Evolutionary conservation across 192 early-diverging fungal genomes (phyloP), one percentile per base, ranked within the genome.

Genomic region (Anaeromyces robustus): DNA sequence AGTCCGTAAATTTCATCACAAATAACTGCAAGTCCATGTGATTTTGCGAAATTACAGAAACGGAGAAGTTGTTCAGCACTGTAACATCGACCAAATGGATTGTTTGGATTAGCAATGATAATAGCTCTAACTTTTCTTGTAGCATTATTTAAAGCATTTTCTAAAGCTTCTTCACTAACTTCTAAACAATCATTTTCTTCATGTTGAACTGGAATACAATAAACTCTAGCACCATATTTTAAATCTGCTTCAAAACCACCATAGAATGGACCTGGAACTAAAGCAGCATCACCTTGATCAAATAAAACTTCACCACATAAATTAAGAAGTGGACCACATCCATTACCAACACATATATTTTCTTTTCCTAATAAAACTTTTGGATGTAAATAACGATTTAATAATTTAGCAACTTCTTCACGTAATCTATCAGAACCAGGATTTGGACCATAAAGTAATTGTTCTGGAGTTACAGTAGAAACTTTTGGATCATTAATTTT

Each of bases 1-100:
- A 93, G 84, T 17, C 89, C 93, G 82, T 96, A 96, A 41, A 96
- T 92, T 81, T 96, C 95, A 83, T 96, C 95, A 83, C 91, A 85
- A 14, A 95, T 81, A 28, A 91, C 87, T 59, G 92, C 92, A 13
- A 96, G 80, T 30, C 88, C 80, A 77, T 93, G 87, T 18, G 82
- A 79, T 31, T 87, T 88, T 14, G 94, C 94, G 82, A 93, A 96
- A 37, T 83, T 80, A 4, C 94, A 83, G 79, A 91, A 88, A 17
- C 82, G 81, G 17, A 29, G 95, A 78, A 29, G 90, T 82, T 6
- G 85, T 84, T 26, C 83, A 87, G 22, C 92, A 82, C 43, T 92
- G 88, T 80, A 86, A 84, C 78, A 81, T 83, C 83, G 81, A 81
- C 92, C 92, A 31, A 92, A 83, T 13, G 94, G 94, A 82, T 94